Conservation (phyloP, 2,329 filamentous ascomycete genomes). For the Elsinoe necatrix region DNA sequence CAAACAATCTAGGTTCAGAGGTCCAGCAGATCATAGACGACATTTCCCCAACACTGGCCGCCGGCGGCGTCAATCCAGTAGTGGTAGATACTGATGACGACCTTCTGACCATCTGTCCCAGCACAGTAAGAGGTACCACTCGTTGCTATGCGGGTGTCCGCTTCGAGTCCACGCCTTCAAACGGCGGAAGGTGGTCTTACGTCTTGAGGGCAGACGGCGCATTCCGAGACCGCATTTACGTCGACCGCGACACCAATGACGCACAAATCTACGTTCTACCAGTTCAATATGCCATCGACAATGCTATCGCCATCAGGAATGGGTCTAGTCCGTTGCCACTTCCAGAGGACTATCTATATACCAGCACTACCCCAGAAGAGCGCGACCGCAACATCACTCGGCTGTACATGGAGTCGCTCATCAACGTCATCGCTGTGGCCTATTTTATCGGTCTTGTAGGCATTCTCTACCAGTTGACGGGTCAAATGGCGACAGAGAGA, state of each 20-base stretch:
- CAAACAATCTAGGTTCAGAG: constrained; percentile 62
- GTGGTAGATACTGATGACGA: constrained; percentile 49
- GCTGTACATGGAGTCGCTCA: constrained; percentile 63
- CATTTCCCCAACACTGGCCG: constrained; percentile 50
- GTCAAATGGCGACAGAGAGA: constrained; percentile 75
- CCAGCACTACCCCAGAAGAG: constrained; percentile 59
- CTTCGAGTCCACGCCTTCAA: constrained; percentile 65
- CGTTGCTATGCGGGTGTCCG: constrained; percentile 65
- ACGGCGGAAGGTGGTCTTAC: constrained; percentile 79
- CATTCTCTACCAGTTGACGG: constrained; percentile 78
- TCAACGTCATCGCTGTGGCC: constrained; percentile 66
- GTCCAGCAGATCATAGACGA: constrained; percentile 63
- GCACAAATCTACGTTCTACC: constrained; percentile 70
- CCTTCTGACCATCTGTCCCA: constrained; percentile 54
- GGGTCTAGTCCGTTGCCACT: constrained; percentile 32
- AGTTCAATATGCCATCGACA: constrained; percentile 69
- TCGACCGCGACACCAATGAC: constrained; percentile 59
- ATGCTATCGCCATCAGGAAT: constrained; percentile 55
- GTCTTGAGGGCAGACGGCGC: constrained; percentile 68
- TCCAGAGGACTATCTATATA: constrained; percentile 65
- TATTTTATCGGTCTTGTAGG: constrained; percentile 75
- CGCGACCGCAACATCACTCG: constrained; percentile 57
- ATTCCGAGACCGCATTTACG: constrained; percentile 57
- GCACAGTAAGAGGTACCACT: constrained; percentile 52
- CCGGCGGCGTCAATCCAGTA: constrained; percentile 48